Evolutionary conservation across 192 early-diverging fungal species (phyloP), one percentile per base, ranked within the genome.

Genomic region (Dissophora globulifera): DNA sequence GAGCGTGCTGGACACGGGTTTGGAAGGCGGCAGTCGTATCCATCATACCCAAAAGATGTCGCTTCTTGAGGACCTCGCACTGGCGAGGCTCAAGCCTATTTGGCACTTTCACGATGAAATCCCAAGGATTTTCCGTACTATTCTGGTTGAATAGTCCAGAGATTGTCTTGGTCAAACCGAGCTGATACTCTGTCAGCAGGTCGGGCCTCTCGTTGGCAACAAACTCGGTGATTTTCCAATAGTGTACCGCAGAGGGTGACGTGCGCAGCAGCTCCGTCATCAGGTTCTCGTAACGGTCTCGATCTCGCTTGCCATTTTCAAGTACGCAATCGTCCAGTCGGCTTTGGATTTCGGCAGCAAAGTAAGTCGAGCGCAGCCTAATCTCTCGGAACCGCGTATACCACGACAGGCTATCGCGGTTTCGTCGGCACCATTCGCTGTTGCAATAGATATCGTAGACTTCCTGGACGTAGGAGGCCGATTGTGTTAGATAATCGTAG

Each of bases 101-200:
- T 15, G 72, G 58, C 1, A 5, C 64, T 11, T 31, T 62, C 33
- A 76, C 47, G 19, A 71, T 60, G 12, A 67, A 49, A 31, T 62
- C 33, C 59, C 53, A 50, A 15, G 63, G 42, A 16, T 23, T 27
- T 31, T 43, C 43, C 2, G 49, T 58, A 15, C 55, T 51, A 4
- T 50, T 52, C 15, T 66, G 62, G 50, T 76, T 76, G 38, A 76
- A 76, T 26, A 60, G 45, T n/a, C 72, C 72, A 7, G 25, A n/a
- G 31, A 66, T 55, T 10, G 43, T 25, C 40, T 49, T 47, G 30
- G 72, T 62, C 64, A 62, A 48, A 11, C 31, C 26, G 27, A 76
- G 13, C 3, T 67, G 63, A 17, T 50, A 45, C 23, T 61, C 64
- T 5, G 57, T 53, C 41, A 76, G 45, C 27, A 76, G 13, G 23